Conservation (phyloP, 2,329 filamentous ascomycete genomes). For the Trichoderma sp. region DNA sequence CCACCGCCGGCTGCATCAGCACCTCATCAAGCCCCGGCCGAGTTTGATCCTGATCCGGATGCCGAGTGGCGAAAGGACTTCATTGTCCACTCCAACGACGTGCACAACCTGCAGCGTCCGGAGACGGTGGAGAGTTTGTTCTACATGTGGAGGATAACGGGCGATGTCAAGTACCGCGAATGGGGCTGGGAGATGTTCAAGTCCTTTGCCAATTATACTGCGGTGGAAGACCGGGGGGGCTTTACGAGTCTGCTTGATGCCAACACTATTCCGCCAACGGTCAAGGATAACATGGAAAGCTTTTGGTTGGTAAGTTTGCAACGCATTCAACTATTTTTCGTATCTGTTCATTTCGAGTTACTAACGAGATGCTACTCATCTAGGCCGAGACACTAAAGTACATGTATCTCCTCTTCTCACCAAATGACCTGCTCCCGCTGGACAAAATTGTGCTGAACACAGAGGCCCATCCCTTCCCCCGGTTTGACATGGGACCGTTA, state of each 20-base stretch:
- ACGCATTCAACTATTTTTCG: neutral
- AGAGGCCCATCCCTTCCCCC: conserved; percentile 86
- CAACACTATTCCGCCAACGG: conserved; percentile 66
- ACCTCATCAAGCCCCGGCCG: conserved; percentile 49
- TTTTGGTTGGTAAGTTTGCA: conserved; percentile 81
- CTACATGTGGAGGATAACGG: conserved; percentile 98
- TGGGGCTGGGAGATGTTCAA: conserved; percentile 99
- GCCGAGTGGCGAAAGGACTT: conserved; percentile 77
- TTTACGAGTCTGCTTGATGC: conserved; percentile 83
- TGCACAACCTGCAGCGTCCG: conserved; percentile 90
- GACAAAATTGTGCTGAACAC: conserved; percentile 93
- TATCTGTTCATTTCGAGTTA: neutral
- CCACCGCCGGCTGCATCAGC: conserved; percentile 64
- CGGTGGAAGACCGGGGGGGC: conserved; percentile 73
- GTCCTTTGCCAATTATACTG: conserved; percentile 82
- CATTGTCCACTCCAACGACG: conserved; percentile 75
- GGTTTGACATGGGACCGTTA: conserved; percentile 76
- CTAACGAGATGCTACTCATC: conserved; percentile 4
- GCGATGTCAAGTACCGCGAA: conserved; percentile 82
- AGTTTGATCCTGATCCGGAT: conserved; percentile 54
- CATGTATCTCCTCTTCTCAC: conserved; percentile 91
- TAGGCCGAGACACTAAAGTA: conserved; percentile 97
- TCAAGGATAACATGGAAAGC: conserved; percentile 94
- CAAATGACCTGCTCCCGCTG: conserved; percentile 77
- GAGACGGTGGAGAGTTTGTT: conserved; percentile 97